Evolutionary conservation across 345 rosid species (phyloP).

Genomic region (Citrus reticulata): DNA sequence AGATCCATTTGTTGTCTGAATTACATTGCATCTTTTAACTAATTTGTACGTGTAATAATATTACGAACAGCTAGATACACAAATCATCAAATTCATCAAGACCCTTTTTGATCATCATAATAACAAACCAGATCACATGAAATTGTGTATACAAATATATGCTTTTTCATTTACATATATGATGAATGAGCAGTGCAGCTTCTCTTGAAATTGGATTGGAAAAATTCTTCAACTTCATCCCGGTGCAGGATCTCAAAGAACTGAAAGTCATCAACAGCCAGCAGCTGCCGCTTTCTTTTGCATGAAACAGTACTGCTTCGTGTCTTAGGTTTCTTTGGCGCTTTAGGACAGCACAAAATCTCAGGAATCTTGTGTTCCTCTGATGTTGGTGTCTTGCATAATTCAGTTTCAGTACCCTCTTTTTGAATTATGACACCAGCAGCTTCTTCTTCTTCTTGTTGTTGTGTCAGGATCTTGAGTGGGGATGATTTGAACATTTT

Average conservation of each 20-base stretch:
- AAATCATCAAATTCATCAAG: background rate
- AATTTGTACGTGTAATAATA: background rate
- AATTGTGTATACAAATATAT: background rate
- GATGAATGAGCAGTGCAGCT: background rate
- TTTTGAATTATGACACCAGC: background rate
- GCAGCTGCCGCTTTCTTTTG: constrained; percentile 11
- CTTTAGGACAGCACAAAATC: constrained; percentile 21
- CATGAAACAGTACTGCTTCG: constrained; percentile 1
- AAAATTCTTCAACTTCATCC: constrained; percentile 18
- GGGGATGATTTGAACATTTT: constrained; percentile 10
- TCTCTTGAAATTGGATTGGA: constrained; percentile 19
- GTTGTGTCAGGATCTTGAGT: constrained; percentile 12
- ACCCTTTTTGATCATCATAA: background rate
- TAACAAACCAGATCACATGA: background rate
- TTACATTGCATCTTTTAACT: background rate
- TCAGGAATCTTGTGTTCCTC: constrained; percentile 24
- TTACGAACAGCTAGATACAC: too few relatives aligned
- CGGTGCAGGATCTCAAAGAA: constrained; percentile 29
- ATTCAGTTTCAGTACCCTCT: background rate
- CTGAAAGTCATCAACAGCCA: background rate
- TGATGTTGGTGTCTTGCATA: constrained; percentile 26
- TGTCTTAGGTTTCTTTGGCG: constrained; percentile 22
- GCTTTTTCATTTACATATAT: constrained; percentile 1
- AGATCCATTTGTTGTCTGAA: background rate
- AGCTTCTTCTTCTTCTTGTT: background rate